phyloP scores from a whole-genome alignment of 2,329 filamentous ascomycete species.

The Phialocephala sp. region DNA sequence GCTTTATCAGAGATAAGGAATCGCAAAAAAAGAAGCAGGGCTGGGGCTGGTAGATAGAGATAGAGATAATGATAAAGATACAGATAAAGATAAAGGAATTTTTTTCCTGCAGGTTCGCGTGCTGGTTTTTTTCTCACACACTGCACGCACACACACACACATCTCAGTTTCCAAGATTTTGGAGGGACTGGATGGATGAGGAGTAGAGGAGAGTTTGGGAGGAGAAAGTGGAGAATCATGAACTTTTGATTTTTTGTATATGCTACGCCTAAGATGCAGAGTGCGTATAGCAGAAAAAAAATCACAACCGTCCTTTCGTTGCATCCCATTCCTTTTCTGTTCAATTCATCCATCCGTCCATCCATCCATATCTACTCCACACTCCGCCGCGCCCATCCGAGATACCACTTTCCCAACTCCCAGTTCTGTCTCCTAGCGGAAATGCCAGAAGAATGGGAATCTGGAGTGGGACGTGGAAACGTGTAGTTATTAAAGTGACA shows the following conservation, averaged over 20 bases:
- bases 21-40: too few relatives aligned
- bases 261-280: slow-evolving; percentile 8
- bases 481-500: slow-evolving; percentile 21
- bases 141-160: neutral
- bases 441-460: neutral
- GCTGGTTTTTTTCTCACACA: neutral
- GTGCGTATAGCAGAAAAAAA: neutral
- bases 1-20: neutral
- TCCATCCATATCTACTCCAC: slow-evolving; percentile 19
- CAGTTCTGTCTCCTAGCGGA: neutral
- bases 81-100: neutral
- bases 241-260: slow-evolving; percentile 17
- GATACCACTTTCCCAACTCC: slow-evolving; percentile 1
- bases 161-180: neutral
- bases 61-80: too few relatives aligned
- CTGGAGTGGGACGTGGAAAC: neutral
- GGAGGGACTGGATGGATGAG: too few relatives aligned
- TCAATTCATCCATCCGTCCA: slow-evolving; percentile 12
- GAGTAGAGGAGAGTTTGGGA: neutral
- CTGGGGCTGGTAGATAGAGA: too few relatives aligned
- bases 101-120: slow-evolving; percentile 2
- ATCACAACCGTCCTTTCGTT: neutral
- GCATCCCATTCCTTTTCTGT: slow-evolving; percentile 1
- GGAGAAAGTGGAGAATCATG: slow-evolving; percentile 3
- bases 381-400: slow-evolving; percentile 13